Percentiles rank a stretch among this genome's conserved stretches.
phyloP scores from a whole-genome alignment of 306 rosid species.

The Pterocarpus santalinus region DNA sequence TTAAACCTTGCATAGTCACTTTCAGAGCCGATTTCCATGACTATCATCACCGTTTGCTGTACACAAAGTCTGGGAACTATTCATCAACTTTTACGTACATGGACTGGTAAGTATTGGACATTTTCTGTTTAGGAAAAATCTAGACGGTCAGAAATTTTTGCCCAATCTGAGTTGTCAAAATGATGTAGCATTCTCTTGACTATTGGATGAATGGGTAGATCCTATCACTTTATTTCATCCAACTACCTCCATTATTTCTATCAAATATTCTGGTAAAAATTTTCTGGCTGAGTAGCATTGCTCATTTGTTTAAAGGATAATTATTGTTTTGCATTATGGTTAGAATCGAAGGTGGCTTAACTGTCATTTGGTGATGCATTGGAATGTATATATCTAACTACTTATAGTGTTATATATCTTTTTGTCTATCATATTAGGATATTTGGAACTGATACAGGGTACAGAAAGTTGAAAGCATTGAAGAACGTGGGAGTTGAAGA shows the following conservation, averaged over 20 bases:
- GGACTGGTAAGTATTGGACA: slow-evolving; percentile 69
- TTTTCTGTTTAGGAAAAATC: too few species aligned
- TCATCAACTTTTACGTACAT: slow-evolving; percentile 93
- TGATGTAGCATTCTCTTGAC: too few species aligned
- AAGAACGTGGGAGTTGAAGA: slow-evolving; percentile 59
- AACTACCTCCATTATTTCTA: too few species aligned
- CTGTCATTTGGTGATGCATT: slow-evolving; percentile 33
- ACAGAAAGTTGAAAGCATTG: slow-evolving; percentile 74
- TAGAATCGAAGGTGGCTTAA: slow-evolving; percentile 11
- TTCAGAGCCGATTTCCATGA: slow-evolving; percentile 94
- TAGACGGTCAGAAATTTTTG: too few species aligned
- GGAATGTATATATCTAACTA: slow-evolving; percentile 1
- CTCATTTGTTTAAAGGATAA: too few species aligned
- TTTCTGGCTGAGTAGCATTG: too few species aligned
- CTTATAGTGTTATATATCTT: slow-evolving; percentile 33
- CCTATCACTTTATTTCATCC: too few species aligned
- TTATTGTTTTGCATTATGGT: background rate
- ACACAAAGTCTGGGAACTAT: slow-evolving; percentile 95
- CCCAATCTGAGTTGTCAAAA: too few species aligned
- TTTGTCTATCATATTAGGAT: slow-evolving; percentile 57
- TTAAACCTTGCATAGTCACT: slow-evolving; percentile 41
- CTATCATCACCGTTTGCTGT: slow-evolving; percentile 93
- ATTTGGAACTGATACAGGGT: slow-evolving; percentile 89
- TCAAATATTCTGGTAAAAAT: too few species aligned
- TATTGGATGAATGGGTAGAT: too few species aligned